Evolutionary conservation across 148 eudicot species (phyloP).

Genomic region (Cornus controversa): DNA sequence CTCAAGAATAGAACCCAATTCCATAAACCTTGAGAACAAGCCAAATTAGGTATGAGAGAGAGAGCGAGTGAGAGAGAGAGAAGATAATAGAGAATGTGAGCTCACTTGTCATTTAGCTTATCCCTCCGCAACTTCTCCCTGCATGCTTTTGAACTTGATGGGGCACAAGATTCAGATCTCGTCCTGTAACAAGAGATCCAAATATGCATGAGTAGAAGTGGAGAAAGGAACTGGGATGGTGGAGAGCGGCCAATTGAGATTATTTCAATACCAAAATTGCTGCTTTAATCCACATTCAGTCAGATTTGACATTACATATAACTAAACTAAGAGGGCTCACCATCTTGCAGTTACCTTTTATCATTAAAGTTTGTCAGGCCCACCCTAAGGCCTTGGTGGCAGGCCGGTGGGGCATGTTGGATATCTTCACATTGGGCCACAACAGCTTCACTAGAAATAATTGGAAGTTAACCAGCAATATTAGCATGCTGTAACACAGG

Average conservation of each 20-base stretch:
- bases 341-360: too few species aligned
- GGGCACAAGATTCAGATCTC: constrained; percentile 73
- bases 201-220: background rate
- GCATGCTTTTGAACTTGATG: constrained; percentile 76
- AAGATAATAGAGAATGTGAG: background rate
- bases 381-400: too few species aligned
- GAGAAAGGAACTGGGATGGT: background rate
- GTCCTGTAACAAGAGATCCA: constrained; percentile 36
- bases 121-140: constrained; percentile 86
- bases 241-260: background rate
- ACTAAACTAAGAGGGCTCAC: background rate
- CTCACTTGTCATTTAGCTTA: constrained; percentile 72
- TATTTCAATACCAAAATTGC: background rate
- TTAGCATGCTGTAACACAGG: background rate
- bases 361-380: too few species aligned
- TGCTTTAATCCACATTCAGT: background rate
- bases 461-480: background rate
- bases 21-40: constrained; percentile 52
- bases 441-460: too few species aligned
- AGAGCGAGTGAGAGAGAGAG: background rate
- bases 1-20: constrained; percentile 64
- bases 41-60: background rate
- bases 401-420: too few species aligned
- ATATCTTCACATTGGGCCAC: too few species aligned
- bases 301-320: background rate